Conservation (phyloP, 208 protist genomes). For the Trypanosoma conorhini region DNA sequence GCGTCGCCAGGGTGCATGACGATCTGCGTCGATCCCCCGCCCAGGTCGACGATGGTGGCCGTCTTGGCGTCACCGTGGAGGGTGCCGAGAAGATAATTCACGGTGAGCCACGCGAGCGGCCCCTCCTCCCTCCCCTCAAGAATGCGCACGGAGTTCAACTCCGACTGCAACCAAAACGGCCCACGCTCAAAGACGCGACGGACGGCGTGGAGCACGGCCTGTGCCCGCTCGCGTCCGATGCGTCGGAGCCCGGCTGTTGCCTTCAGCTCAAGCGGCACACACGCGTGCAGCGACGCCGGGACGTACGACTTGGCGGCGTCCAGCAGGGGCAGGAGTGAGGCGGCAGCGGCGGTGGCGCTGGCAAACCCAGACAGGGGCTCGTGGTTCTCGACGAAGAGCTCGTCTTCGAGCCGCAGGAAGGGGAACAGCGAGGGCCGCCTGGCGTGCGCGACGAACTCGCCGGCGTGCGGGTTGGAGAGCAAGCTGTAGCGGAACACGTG, state of each 20-base stretch:
- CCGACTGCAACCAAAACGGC: slow-evolving; percentile 54
- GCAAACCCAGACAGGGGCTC: slow-evolving; percentile 36
- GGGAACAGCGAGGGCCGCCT: not conserved
- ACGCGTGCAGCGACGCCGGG: slow-evolving; percentile 36
- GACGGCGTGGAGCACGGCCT: slow-evolving; percentile 39
- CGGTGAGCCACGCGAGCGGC: slow-evolving; percentile 78
- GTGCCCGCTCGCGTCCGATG: slow-evolving; percentile 36
- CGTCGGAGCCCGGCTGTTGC: slow-evolving; percentile 73
- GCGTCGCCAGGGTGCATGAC: slow-evolving; percentile 52
- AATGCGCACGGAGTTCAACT: slow-evolving; percentile 52
- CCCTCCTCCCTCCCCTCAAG: slow-evolving; percentile 84
- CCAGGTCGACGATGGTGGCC: slow-evolving; percentile 75
- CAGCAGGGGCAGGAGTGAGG: slow-evolving; percentile 39
- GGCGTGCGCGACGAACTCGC: not conserved
- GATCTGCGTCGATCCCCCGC: slow-evolving; percentile 81
- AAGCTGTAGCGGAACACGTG: slow-evolving; percentile 74
- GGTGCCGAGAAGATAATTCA: slow-evolving; percentile 75
- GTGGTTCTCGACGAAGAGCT: slow-evolving; percentile 59
- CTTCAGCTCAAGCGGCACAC: slow-evolving; percentile 67
- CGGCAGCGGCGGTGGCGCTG: slow-evolving; percentile 32
- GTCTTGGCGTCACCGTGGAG: slow-evolving; percentile 8
- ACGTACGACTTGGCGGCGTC: slow-evolving; percentile 37
- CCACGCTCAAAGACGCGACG: slow-evolving; percentile 20
- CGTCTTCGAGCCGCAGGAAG: slow-evolving; percentile 40
- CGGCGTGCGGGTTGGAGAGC: slow-evolving; percentile 11